These are phyloP conservation scores for Flaveria floridana DNA, from an alignment of 140 eudicot species.

Conservation along the genomic window DNA sequence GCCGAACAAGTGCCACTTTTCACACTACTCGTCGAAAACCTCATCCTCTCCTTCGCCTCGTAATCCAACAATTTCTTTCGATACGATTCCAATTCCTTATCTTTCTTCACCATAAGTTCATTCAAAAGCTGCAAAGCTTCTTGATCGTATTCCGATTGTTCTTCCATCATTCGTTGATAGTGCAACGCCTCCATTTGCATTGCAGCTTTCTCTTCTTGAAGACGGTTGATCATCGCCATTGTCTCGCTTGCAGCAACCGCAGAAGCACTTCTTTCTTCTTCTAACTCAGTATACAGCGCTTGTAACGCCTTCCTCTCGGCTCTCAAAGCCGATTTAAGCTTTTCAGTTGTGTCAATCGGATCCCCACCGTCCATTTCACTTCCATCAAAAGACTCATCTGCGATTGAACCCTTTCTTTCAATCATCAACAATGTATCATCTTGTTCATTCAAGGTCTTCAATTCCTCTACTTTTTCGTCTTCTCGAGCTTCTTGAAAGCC, in stretches of 20 bases:
- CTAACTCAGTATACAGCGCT: conserved; percentile 63
- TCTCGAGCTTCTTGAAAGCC: conserved; percentile 30
- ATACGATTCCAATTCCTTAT: conserved; percentile 62
- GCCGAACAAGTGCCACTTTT: conserved; percentile 68
- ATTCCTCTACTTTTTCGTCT: conserved; percentile 40
- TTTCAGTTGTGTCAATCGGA: conserved; percentile 51
- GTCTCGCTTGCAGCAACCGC: conserved; percentile 88
- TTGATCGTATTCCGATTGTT: conserved; percentile 96
- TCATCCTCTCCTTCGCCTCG: conserved; percentile 63
- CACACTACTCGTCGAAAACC: conserved; percentile 48
- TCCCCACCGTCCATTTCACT: conserved; percentile 74
- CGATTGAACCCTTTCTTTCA: conserved; percentile 60
- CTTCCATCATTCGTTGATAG: conserved; percentile 98
- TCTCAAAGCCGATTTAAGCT: conserved; percentile 57
- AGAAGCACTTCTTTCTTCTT: conserved; percentile 91
- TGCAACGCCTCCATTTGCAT: conserved; percentile 99
- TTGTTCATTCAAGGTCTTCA: conserved; percentile 31
- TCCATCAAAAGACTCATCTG: conserved; percentile 70
- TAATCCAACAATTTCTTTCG: conserved; percentile 71
- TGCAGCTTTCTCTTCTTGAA: conserved; percentile 91
- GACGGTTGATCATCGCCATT: conserved; percentile 95
- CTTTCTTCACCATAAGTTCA: conserved; percentile 88
- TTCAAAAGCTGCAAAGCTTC: conserved; percentile 92
- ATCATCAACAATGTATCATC: conserved; percentile 49
- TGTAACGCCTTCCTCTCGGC: conserved; percentile 72